Evolutionary conservation across 129 eudicot species (phyloP).

Genomic region (Logfia minima): DNA sequence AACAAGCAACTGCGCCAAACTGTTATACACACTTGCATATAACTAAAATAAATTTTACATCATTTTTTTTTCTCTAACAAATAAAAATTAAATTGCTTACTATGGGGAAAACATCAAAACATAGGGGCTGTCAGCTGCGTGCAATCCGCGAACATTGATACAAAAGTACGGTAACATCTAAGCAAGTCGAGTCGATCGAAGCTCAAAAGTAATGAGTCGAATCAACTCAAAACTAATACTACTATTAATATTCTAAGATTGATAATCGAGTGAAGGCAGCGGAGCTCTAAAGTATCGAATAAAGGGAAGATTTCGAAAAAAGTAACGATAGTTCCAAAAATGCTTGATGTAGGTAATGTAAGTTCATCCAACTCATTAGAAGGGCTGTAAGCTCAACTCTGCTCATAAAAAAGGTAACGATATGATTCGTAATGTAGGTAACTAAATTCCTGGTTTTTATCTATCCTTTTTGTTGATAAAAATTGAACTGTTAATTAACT

Average conservation of each 20-base stretch:
- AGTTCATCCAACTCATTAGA: too few species aligned
- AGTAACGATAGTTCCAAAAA: too few species aligned
- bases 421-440: not conserved
- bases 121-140: not conserved
- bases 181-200: not conserved
- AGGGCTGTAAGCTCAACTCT: too few species aligned
- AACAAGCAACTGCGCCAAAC: not conserved
- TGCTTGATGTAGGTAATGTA: too few species aligned
- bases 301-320: too few species aligned
- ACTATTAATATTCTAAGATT: not conserved
- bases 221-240: not conserved
- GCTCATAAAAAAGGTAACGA: too few species aligned
- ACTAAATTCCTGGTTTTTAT: not conserved
- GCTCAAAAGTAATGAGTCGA: not conserved
- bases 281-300: not conserved
- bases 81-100: too few species aligned
- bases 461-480: not conserved
- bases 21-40: not conserved
- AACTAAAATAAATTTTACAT: too few species aligned
- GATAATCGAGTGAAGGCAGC: not conserved
- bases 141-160: not conserved
- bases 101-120: too few species aligned
- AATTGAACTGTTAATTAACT: not conserved
- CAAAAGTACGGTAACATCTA: not conserved
- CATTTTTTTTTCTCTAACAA: too few species aligned